A percentile compares a stretch with the other conserved stretches of the same genome.
Conservation (phyloP, 345 rosid species). For the Salix suchowensis region DNA sequence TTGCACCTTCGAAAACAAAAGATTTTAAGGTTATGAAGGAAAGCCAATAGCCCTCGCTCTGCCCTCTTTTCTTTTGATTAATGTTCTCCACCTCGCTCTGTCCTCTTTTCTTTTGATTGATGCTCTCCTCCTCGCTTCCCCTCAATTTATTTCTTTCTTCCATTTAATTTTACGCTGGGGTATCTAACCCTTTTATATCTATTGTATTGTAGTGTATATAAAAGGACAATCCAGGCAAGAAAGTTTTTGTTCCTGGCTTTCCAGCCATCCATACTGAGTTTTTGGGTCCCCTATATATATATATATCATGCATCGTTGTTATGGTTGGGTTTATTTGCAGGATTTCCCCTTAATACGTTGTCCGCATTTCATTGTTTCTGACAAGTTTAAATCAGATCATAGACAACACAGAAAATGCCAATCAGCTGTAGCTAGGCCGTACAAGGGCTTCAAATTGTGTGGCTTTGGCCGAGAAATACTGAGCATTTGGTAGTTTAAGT, state of each 20-base stretch:
- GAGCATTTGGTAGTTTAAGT: background rate
- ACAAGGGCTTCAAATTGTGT: background rate
- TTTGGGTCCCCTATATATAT: background rate
- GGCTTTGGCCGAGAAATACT: background rate
- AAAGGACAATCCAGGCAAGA: slow-evolving; percentile 23
- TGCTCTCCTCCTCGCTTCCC: slow-evolving; percentile 9
- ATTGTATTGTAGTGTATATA: slow-evolving; percentile 50
- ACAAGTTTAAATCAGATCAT: background rate
- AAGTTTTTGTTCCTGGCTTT: slow-evolving; percentile 21
- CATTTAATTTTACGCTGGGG: slow-evolving; percentile 34
- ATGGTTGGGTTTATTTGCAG: background rate
- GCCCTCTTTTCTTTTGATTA: background rate
- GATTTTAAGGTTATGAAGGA: slow-evolving; percentile 1
- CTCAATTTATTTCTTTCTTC: slow-evolving; percentile 18
- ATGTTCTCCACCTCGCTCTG: slow-evolving; percentile 9
- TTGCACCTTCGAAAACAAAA: slow-evolving; percentile 12
- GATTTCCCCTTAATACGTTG: background rate
- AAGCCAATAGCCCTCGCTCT: slow-evolving; percentile 7
- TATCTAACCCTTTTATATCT: slow-evolving; percentile 29
- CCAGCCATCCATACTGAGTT: background rate
- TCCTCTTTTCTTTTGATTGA: background rate
- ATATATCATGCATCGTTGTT: background rate
- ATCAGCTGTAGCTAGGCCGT: background rate
- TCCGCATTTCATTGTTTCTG: background rate
- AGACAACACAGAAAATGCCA: background rate